Percentiles rank a stretch among this genome's conserved stretches.
Conservation (phyloP, 2,329 filamentous ascomycete species). For the Rhinocladiella mackenziei region DNA sequence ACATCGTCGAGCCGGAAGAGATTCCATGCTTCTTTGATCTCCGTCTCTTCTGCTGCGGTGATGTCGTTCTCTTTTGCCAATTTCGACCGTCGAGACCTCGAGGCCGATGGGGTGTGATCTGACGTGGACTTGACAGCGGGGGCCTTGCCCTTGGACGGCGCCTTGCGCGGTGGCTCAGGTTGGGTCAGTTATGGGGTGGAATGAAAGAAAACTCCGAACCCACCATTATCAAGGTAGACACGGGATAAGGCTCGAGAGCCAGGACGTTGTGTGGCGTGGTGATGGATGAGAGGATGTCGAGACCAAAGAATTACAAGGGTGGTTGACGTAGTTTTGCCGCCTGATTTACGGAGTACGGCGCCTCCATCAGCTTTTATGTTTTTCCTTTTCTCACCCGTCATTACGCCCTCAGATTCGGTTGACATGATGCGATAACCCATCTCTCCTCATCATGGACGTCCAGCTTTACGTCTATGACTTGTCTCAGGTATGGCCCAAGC, state of each 20-base stretch:
- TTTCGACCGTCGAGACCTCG: conserved; percentile 65
- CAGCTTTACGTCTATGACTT: conserved; percentile 76
- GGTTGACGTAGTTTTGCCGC: conserved; percentile 19
- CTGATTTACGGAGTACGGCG: conserved; percentile 3
- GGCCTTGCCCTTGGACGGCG: conserved; percentile 32
- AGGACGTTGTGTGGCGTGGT: no score
- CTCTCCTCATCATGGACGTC: conserved; percentile 59
- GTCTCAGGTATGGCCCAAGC: conserved; percentile 55
- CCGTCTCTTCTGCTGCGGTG: conserved; percentile 74
- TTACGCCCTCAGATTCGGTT: no score
- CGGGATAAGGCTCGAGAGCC: no score
- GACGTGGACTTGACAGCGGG: background rate
- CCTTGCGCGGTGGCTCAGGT: conserved; percentile 18
- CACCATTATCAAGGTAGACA: no score
- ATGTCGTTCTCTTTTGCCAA: conserved; percentile 91
- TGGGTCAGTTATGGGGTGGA: background rate
- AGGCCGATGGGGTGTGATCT: conserved; percentile 33
- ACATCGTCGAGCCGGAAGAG: conserved; percentile 59
- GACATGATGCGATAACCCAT: no score
- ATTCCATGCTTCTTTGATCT: conserved; percentile 85
- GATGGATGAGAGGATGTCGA: no score
- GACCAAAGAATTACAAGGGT: no score
- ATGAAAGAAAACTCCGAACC: background rate
- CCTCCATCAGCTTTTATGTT: no score
- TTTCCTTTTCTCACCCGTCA: no score